These are phyloP conservation scores for Microbotryomycetes sp. DNA, from an alignment of 1,284 basidiomycete species.

Conservation along the genomic window DNA sequence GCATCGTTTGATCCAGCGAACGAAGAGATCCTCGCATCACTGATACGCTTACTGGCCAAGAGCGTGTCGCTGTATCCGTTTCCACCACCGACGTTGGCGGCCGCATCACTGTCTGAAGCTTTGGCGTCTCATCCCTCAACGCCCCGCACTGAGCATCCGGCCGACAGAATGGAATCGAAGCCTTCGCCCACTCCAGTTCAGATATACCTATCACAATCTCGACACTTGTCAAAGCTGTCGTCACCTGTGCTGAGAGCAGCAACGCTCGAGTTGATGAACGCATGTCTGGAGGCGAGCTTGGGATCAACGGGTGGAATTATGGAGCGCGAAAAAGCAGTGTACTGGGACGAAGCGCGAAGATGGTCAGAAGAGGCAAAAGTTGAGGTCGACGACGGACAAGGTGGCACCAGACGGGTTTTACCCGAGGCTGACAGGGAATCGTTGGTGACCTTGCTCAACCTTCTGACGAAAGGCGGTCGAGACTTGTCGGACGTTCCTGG, in stretches of 20 bases:
- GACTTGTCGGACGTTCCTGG: conserved; percentile 36
- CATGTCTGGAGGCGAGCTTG: conserved; percentile 27
- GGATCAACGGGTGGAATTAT: conserved; percentile 29
- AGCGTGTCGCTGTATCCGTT: conserved; percentile 30
- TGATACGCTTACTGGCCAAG: conserved; percentile 18
- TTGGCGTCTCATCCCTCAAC: conserved; percentile 17
- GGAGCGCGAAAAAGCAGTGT: conserved; percentile 32
- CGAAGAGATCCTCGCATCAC: conserved; percentile 5
- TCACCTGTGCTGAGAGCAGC: conserved; percentile 13
- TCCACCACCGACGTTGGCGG: conserved; percentile 29
- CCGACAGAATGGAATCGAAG: not conserved
- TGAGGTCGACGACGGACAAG: conserved; percentile 25
- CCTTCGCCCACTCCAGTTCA: conserved; percentile 23
- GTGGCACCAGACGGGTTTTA: conserved; percentile 15
- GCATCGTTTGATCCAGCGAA: not conserved
- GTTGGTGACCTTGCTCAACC: conserved; percentile 28
- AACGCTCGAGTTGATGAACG: conserved; percentile 25
- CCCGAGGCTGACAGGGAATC: conserved; percentile 31
- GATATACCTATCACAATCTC: conserved; percentile 31
- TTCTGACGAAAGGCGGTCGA: conserved; percentile 33
- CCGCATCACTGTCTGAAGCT: conserved; percentile 22
- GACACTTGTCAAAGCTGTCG: conserved; percentile 13
- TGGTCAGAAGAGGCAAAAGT: conserved; percentile 31
- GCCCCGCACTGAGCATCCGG: not conserved
- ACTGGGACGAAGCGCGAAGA: conserved; percentile 31